Base-by-base conservation (phyloP, 2,329 filamentous ascomycete genomes). In the Zymoseptoria passerinii region DNA sequence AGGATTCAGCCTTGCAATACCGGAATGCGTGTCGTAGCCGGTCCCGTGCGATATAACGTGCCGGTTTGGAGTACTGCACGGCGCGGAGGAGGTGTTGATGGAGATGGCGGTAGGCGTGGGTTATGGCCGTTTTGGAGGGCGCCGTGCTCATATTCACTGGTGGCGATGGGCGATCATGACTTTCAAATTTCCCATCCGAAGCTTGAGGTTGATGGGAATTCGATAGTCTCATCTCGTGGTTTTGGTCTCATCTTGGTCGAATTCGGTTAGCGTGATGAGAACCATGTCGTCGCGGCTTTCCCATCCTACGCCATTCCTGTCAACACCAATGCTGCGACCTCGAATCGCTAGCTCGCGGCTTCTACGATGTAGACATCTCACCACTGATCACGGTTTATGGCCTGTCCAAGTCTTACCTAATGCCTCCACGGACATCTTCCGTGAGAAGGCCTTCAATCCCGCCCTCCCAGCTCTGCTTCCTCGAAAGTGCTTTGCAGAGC, bases 31-130 rank as follows among this genome's bases (percentile, higher is more conserved):
- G 67, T 50, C 85, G 80, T 23, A 89, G 72, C 8, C 56, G 56
- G 40, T 68, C 82, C 58, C 83, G 82, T 16, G 83, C 77, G 3
- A 81, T 76, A 72, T 78, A 86, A 56, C 88, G 84, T 28, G 84
- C 81, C 16, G 88, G 89, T 61, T 81, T 81, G 13, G 88, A 82
- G 75, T 84, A 89, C 63, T 87, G 84, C 20, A 92, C 83, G 3
- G 88, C 89, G 28, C 79, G 82, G n/a, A 92, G 78, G 18, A 82
- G 76, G 6, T 79, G 79, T 55, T 86, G 83, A 69, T 88, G 87
- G 35, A 94, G 78, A 58, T 82, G 77, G 61, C 89, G 82, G 73
- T 92, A 94, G 52, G 67, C 64, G 16, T 59, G 62, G 20, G 66
- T 28, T 9, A 69, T 53, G 52, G 65, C 59, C 6, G 28, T 20